phyloP scores from a whole-genome alignment of 2,329 filamentous ascomycete species.

The Ophiostoma tasmaniense region DNA sequence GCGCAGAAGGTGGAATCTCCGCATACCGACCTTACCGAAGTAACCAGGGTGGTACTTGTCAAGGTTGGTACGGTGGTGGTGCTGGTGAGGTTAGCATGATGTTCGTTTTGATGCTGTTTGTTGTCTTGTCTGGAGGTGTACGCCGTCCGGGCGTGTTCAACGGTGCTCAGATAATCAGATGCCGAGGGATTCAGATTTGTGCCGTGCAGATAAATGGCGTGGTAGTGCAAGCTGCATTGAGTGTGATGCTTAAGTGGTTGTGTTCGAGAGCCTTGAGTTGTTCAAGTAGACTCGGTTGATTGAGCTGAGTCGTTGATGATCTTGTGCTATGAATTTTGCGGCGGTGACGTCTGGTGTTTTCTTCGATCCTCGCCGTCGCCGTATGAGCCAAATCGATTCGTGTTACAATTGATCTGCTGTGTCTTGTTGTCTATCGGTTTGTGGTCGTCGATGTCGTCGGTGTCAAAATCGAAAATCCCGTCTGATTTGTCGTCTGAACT shows the following conservation, averaged over 20 bases:
- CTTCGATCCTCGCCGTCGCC: not conserved
- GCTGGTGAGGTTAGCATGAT: slow-evolving; percentile 32
- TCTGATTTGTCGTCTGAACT: not conserved
- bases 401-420: not conserved
- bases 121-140: not conserved
- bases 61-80: slow-evolving; percentile 88
- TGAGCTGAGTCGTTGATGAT: not conserved
- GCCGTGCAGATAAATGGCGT: not conserved
- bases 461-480: not conserved
- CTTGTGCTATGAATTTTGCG: not conserved
- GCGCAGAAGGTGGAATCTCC: slow-evolving; percentile 91
- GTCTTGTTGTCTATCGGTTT: not conserved
- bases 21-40: slow-evolving; percentile 96
- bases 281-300: not conserved
- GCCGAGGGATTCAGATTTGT: not conserved
- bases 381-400: not conserved
- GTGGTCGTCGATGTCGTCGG: not conserved
- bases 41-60: slow-evolving; percentile 95
- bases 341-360: too few relatives aligned
- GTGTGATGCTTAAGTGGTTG: not conserved
- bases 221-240: not conserved
- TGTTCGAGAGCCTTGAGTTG: not conserved
- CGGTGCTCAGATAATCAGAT: not conserved
- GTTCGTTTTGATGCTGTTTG: not conserved
- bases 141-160: not conserved